Base-by-base conservation (phyloP, 352 stramenopile genomes). In the Phytophthora tentaculata region DNA sequence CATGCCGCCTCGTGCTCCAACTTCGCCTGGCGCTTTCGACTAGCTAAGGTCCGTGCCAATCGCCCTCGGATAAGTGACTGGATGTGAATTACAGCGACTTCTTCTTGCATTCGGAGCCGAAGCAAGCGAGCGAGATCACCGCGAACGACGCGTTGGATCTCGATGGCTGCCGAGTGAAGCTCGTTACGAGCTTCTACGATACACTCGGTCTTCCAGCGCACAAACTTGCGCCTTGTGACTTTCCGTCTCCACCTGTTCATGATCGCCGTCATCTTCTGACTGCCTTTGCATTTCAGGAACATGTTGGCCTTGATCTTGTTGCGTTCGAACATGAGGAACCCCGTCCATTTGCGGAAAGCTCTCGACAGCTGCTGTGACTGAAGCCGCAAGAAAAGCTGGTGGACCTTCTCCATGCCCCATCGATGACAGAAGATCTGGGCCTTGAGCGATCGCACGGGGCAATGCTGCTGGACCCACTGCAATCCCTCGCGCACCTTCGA, bases 381-480 rank as follows among this genome's bases (percentile, higher is more conserved):
- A 20, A 96, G 79, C 0, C 86, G 82, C 14, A 81, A 35, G 14
- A 95, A 77, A n/a, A 96, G 69, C 35, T 84, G 73, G 14, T 90
- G 74, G n/a, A 96, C 74, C 62, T 94, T 95, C 55, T 95, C 85
- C 55, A 94, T 76, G 3, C 87, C 89, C 89, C 87, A 96, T 26
- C 86, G 84, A 59, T 94, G 87, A 56, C 87, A 95, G 54, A 92
- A 96, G 28, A 95, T 70, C 60, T 96, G 89, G 2, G 89, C 87
- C 26, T 91, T 90, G 28, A 96, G 74, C 7, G 86, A 90, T 4
- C 71, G 81, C 7, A 96, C 89, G 9, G 88, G 87, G 20, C 86
- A 95, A 67, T 96, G 86, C 44, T 88, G 78, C 58, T 96, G 87
- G 4, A 95, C 89, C 89, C 89, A 96, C 19, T 94, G 83, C 49